Evolutionary conservation across 179 eudicot species (phyloP).

Genomic region (Carnegiea gigantea): DNA sequence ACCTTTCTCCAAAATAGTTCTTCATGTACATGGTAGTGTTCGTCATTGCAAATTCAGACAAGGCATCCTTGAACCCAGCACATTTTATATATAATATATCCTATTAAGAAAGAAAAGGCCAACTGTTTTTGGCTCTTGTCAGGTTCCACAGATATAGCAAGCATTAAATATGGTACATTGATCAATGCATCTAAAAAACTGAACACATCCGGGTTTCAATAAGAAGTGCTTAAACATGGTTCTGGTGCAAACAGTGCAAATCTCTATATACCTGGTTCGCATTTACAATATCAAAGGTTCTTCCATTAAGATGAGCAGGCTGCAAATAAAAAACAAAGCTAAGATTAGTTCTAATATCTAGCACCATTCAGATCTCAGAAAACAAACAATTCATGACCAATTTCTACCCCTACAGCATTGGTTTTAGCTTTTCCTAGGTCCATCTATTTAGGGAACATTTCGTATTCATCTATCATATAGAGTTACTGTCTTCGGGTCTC

Average conservation of each 20-base stretch:
- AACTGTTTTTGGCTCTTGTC: not conserved
- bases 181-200: not conserved
- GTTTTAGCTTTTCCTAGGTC: not conserved
- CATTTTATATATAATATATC: not conserved
- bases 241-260: not conserved
- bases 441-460: not conserved
- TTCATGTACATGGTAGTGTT: too few species aligned
- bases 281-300: constrained; percentile 57
- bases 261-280: constrained; percentile 61
- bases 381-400: not conserved
- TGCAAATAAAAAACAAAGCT: constrained; percentile 38
- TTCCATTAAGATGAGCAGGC: constrained; percentile 78
- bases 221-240: not conserved
- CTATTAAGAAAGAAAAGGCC: not conserved
- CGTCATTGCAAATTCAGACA: not conserved
- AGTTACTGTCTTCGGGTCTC: too few species aligned
- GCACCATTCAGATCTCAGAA: not conserved
- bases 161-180: not conserved
- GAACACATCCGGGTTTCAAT: not conserved
- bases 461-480: not conserved
- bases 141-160: not conserved
- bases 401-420: not conserved
- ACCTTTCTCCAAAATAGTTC: too few species aligned
- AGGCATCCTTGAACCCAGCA: not conserved
- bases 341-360: not conserved